phyloP scores from a whole-genome alignment of 176 grass and related monocot genomes.

The Panicum miliaceum region DNA sequence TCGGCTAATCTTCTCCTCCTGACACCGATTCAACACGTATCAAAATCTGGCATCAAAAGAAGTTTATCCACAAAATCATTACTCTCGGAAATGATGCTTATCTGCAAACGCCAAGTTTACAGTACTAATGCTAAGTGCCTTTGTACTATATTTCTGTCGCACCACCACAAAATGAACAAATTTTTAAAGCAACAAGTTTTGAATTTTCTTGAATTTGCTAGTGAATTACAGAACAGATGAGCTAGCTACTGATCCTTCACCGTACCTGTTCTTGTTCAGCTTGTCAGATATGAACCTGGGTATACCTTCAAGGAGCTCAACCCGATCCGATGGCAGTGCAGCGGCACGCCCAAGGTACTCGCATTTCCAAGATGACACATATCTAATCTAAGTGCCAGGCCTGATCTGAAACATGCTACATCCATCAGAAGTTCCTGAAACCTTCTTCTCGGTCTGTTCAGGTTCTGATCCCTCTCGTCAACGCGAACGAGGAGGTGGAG shows the following conservation, averaged over 20 bases:
- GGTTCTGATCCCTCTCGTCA: constrained; percentile 67
- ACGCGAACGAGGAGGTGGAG: constrained; percentile 63
- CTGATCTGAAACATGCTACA: not conserved
- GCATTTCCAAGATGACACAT: not conserved
- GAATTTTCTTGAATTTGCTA: not conserved
- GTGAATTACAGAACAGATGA: not conserved
- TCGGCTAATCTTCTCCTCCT: too few species aligned
- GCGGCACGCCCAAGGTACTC: constrained; percentile 53
- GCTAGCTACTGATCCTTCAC: not conserved
- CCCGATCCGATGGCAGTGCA: constrained; percentile 50
- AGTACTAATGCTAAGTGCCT: not conserved
- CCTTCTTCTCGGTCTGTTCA: constrained; percentile 11
- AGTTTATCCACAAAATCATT: constrained; percentile 13
- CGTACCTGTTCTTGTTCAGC: constrained; percentile 4
- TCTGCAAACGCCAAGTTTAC: not conserved
- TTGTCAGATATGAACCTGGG: constrained; percentile 49
- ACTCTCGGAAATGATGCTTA: not conserved
- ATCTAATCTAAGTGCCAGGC: too few species aligned
- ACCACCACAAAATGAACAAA: not conserved
- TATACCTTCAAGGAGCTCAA: constrained; percentile 53
- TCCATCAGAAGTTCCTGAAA: not conserved
- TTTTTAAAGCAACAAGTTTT: not conserved
- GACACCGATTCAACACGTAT: too few species aligned
- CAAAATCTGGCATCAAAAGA: too few species aligned
- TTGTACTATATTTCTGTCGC: not conserved